Base-by-base conservation (phyloP, 129 eudicot species). In the Ambrosia artemisiifolia region DNA sequence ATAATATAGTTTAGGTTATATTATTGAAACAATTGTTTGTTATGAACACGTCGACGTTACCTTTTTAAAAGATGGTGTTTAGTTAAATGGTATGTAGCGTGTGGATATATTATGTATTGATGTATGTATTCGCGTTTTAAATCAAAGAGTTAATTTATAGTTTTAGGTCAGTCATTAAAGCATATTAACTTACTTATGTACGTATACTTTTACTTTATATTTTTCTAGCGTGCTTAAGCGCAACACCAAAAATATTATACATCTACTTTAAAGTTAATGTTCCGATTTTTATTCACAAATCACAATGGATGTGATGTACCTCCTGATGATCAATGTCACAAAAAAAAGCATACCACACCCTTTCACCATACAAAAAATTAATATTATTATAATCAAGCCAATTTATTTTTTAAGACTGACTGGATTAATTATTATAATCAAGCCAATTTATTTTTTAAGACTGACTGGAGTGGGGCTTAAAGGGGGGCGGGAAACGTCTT, bases 291-390 rank as follows among this genome's bases (percentile, higher is more conserved):
- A 17, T 16, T 38, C 19, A 51, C 28, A 57, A 17, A 11, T 38
- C 19, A 51, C 28, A 57, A 75, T 32, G 42, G 56, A 56, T 75
- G 57, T 54, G 67, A 66, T 67, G 38, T 2, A 43, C 44, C 48
- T 75, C 54, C 16, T 75, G 79, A 28, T 32, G 48, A 66, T 44
- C 48, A 63, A 67, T 30, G 59, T 72, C 69, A 61, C 77, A 72
- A 72, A 61, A 48, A 6, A 30, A 72, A 72, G 69, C 77, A 72
- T 34, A 61, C 48, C 62, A 42, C 63, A 57, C 36, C 67, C 53
- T 56, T 56, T 71, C 66, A 40, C 55, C 14, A 38, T 56, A 42
- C n/a, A 57, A 61, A 47, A 19, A 74, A 63, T 11, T 42, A 63
- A 8, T 20, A 63, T 38, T 18, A 44, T 17, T 66, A n/a, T 75